Evolutionary conservation across 345 rosid genomes (phyloP).

Genomic region (Eucalyptus caleyi): DNA sequence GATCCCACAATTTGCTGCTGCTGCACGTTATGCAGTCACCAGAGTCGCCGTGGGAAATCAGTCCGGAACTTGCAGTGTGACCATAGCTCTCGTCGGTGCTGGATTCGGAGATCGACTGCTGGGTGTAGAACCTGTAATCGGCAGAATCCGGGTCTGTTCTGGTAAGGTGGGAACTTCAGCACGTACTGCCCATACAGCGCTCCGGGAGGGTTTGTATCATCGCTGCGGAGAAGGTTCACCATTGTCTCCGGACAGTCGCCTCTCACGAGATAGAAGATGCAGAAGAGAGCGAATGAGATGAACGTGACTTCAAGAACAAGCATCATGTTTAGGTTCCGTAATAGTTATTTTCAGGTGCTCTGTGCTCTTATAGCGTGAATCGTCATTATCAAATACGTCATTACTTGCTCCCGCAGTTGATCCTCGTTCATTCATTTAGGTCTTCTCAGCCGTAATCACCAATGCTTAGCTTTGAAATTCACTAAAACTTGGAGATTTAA

Average conservation of each 20-base stretch:
- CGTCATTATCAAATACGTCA: not conserved
- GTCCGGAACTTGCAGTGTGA: not conserved
- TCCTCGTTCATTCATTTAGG: not conserved
- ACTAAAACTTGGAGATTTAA: not conserved
- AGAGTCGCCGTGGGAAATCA: not conserved
- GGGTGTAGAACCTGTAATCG: not conserved
- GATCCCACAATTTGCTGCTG: not conserved
- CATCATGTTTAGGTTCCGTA: not conserved
- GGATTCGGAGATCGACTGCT: not conserved
- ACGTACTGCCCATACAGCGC: not conserved
- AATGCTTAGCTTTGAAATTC: not conserved
- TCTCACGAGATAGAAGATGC: not conserved
- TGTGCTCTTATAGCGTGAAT: not conserved
- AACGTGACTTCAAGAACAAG: not conserved
- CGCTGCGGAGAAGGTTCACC: not conserved
- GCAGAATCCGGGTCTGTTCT: not conserved
- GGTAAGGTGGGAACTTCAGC: not conserved
- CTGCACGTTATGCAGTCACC: not conserved
- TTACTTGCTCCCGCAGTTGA: not conserved
- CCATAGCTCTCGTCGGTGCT: not conserved
- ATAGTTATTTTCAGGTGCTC: not conserved
- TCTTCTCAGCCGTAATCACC: not conserved
- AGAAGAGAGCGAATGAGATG: not conserved
- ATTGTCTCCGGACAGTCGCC: not conserved
- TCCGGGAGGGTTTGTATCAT: not conserved